Evolutionary conservation across 306 rosid species (phyloP).

Genomic region (Oemleria cerasiformis): DNA sequence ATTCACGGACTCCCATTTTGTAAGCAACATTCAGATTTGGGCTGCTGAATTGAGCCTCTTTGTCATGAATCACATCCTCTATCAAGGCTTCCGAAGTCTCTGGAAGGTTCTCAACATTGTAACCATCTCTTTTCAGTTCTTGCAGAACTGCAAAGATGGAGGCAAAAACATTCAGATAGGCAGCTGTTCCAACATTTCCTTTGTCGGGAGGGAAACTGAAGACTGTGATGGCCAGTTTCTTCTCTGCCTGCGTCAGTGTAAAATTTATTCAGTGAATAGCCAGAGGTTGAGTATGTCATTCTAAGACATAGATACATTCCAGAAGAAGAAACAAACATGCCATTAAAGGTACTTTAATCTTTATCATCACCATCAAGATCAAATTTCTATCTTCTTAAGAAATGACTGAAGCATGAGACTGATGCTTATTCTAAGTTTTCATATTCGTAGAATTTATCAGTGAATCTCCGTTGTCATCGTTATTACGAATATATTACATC

Average conservation of each 20-base stretch:
- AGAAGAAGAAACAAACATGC: not conserved
- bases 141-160: conserved; percentile 86
- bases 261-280: conserved; percentile 5
- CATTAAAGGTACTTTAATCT: not conserved
- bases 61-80: conserved; percentile 89
- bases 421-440: not conserved
- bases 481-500: not conserved
- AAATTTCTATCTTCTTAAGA: not conserved
- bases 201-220: conserved; percentile 99
- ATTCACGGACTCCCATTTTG: conserved; percentile 88
- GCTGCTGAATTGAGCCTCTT: conserved; percentile 98
- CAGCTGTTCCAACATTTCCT: conserved; percentile 98
- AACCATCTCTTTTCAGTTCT: conserved; percentile 80
- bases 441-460: no score
- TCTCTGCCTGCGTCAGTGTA: conserved; percentile 58
- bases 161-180: conserved; percentile 89
- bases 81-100: conserved; percentile 91
- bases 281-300: not conserved
- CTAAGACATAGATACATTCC: not conserved
- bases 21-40: conserved; percentile 89
- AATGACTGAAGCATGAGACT: not conserved
- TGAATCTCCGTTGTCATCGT: not conserved
- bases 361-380: not conserved
- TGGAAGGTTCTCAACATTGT: conserved; percentile 85
- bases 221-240: conserved; percentile 86